Evolutionary conservation across 257 asterid genomes (phyloP).

Genomic region (Catharanthus roseus): DNA sequence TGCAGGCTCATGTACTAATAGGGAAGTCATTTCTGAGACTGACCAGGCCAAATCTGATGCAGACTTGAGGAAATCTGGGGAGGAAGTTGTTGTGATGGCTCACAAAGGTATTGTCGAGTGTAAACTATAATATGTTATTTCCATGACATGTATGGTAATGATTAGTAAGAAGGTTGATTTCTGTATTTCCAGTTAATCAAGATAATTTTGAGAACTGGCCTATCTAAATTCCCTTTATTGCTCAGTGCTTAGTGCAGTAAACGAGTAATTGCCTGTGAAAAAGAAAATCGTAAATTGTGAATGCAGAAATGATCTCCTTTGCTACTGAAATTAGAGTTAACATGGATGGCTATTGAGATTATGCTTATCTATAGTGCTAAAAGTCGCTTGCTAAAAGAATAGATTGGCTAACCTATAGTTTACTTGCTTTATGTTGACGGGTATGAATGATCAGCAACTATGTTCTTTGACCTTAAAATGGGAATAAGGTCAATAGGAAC

Average conservation of each 20-base stretch:
- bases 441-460: not conserved
- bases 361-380: not conserved
- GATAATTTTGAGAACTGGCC: too few relatives aligned
- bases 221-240: not conserved
- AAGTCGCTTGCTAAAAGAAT: not conserved
- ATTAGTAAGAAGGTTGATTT: not conserved
- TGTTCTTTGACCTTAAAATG: not conserved
- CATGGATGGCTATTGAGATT: not conserved
- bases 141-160: not conserved
- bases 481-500: not conserved
- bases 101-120: constrained; percentile 26
- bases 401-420: not conserved
- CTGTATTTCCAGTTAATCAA: not conserved
- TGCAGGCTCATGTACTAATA: constrained; percentile 10
- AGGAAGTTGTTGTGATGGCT: constrained; percentile 16
- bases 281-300: not conserved
- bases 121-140: not conserved
- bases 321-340: not conserved
- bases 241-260: not conserved
- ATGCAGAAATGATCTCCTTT: not conserved
- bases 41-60: not conserved
- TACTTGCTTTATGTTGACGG: not conserved
- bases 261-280: not conserved
- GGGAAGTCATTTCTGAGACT: constrained; percentile 1
- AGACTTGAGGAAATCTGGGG: constrained; percentile 5